Evolutionary conservation across 441 rosid genomes (phyloP).

Genomic region (Pelargonium australe): DNA sequence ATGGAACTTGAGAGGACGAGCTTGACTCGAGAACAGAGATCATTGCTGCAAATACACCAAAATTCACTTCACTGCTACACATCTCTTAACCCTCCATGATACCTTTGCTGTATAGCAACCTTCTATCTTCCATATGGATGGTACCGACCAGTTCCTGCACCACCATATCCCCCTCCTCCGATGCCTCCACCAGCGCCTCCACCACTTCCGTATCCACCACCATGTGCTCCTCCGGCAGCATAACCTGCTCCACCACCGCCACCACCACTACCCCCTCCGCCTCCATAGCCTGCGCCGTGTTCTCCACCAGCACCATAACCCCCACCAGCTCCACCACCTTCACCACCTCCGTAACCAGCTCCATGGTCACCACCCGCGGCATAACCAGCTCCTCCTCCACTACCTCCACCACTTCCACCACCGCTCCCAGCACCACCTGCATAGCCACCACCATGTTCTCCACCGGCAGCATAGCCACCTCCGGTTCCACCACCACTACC

Average conservation of each 20-base stretch:
- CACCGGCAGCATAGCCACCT: no score
- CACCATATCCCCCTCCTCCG: constrained; percentile 60
- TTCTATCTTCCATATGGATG: constrained; percentile 88
- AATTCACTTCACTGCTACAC: not conserved
- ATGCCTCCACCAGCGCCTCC: constrained; percentile 44
- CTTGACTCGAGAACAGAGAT: not conserved
- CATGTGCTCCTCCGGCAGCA: constrained; percentile 9
- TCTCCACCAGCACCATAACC: not conserved
- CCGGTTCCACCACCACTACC: no score
- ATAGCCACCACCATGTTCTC: no score
- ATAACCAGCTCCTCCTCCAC: constrained; percentile 34
- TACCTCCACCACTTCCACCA: no score
- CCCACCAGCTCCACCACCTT: constrained; percentile 28
- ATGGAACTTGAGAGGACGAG: no score
- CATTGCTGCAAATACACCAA: not conserved
- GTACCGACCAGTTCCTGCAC: constrained; percentile 65
- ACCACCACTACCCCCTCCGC: constrained; percentile 49
- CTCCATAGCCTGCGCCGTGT: not conserved
- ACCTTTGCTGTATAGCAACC: not conserved
- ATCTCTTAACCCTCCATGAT: not conserved
- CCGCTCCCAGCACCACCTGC: no score
- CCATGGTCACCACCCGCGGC: constrained; percentile 41
- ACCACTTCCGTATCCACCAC: constrained; percentile 50
- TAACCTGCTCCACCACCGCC: constrained; percentile 31
- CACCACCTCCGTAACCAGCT: constrained; percentile 40